A percentile compares a stretch with the other conserved stretches of the same genome.
These are phyloP conservation scores for Colletotrichum lindemuthianum DNA, from an alignment of 2,329 filamentous ascomycete species.

Conservation along the genomic window DNA sequence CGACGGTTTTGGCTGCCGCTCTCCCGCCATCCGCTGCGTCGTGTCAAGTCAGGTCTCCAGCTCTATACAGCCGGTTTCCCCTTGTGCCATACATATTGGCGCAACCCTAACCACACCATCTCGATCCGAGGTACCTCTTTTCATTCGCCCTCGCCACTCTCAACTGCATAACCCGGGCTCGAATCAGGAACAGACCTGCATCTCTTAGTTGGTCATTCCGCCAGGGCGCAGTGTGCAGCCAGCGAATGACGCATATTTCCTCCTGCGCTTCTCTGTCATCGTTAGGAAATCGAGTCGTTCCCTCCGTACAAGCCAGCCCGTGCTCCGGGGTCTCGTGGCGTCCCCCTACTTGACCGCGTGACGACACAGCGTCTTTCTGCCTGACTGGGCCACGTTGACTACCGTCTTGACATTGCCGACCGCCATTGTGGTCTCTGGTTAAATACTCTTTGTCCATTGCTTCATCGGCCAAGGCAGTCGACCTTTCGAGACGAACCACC, in stretches of 20 bases:
- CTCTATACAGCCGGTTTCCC: constrained; percentile 19
- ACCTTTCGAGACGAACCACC: constrained; percentile 2
- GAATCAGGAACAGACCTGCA: constrained; percentile 34
- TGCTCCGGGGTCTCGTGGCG: constrained; percentile 36
- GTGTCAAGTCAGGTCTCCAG: constrained; percentile 21
- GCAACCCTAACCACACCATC: constrained; percentile 31
- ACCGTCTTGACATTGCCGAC: background rate
- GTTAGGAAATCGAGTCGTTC: constrained; percentile 31
- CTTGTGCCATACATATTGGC: constrained; percentile 27
- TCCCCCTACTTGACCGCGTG: constrained; percentile 38
- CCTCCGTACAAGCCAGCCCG: constrained; percentile 25
- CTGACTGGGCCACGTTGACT: constrained; percentile 10
- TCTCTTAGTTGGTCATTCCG: constrained; percentile 33
- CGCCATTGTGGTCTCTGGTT: constrained; percentile 8
- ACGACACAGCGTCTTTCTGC: constrained; percentile 28
- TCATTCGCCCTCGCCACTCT: constrained; percentile 23
- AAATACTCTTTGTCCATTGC: constrained; percentile 3
- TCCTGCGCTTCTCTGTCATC: constrained; percentile 31
- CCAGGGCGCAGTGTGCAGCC: constrained; percentile 32
- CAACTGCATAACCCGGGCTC: constrained; percentile 31
- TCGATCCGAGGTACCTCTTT: constrained; percentile 21
- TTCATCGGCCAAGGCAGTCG: background rate
- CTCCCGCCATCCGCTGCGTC: constrained; percentile 31
- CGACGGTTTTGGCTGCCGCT: constrained; percentile 31
- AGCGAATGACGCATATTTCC: constrained; percentile 34